Base-by-base conservation (phyloP, 495 filamentous ascomycete species). In the Stereocaulon alpinum region DNA sequence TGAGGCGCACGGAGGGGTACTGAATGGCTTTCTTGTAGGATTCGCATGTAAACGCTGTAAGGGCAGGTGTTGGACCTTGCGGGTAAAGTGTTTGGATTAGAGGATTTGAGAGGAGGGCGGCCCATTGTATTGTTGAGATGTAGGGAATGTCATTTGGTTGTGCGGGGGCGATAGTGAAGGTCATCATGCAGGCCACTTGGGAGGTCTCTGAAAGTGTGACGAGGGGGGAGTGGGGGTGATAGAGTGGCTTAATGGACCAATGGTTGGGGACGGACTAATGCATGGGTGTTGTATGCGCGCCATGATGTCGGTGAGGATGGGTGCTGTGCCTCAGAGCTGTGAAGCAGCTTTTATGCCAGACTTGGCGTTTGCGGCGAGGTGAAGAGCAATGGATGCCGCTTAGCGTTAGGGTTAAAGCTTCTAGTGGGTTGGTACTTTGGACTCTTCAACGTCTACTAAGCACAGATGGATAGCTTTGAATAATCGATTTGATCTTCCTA, bases 61-160 rank as follows among this genome's bases (percentile, higher is more conserved):
- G 59, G 11, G 40, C 53, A 17, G 58, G 53, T 4, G 62, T 64
- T 2, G 62, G 52, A n/a, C 62, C 62, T 17, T 60, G 27, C 3
- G 62, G 62, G 43, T 64, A 64, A 11, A 64, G 62, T 14, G 42
- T 50, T 54, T 64, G 53, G 20, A 55, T 61, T 20, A 64, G 40
- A 11, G 62, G 62, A n/a, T 64, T 64, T 15, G 48, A 44, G n/a
- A 56, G 45, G 6, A 64, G 37, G 22, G 62, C 62, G 24, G 62
- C 62, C 62, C 62, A 64, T 34, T 64, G 62, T n/a, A 64, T 64
- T 2, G 49, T 60, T 18, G 62, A 54, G n/a, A 64, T 40, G 27
- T 56, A 60, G 12, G 62, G 58, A 2, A 64, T 52, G 41, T 64
- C 62, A 40, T 29, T 29, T 9, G 58, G 27, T 10, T 52, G 40